Base-by-base conservation (phyloP, 208 protist genomes). In the Trypanosoma lewisi region DNA sequence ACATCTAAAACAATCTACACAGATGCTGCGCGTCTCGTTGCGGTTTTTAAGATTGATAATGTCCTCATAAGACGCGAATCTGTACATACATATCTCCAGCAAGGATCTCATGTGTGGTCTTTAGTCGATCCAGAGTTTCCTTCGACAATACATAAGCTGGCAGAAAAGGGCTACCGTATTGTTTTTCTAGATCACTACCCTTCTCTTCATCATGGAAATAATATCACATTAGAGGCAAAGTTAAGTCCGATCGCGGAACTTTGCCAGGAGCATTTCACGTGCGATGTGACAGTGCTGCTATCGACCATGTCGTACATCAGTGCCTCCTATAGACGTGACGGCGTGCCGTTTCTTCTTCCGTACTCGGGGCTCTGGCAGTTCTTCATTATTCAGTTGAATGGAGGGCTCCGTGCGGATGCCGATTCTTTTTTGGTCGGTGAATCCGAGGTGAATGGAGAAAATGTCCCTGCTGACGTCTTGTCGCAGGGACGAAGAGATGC, bases 111-210 rank as follows among this genome's bases (percentile, higher is more conserved):
- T 4, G 11, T n/a, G 48, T 69, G 45, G 61, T 57, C 42, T 14
- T 16, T 57, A 44, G 42, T 63, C 14, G 56, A 66, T 59, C 31
- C 44, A 25, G 27, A 66, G 0, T 27, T 86, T 5, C 50, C 75
- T 11, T 44, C 34, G 14, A 52, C 71, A 16, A 63, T 83, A 61
- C 52, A 52, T n/a, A 44, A 31, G 11, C 76, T 88, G 50, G 51
- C 71, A 0, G 69, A 84, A 30, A 82, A 82, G 23, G 89, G 89
- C 14, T 89, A 78, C 59, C 75, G 83, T 21, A 75, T 94, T 21
- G 85, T 93, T 27, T 57, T 92, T 16, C 14, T 96, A 0, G 90
- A 96, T 44, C 84, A 96, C 65, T 83, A 89, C 53, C 79, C 90
- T 6, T 62, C 63, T 6, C 75, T 96, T 4, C 90, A 96, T 65